phyloP scores from a whole-genome alignment of 176 grass and related monocot species.

The Oryza australiensis region DNA sequence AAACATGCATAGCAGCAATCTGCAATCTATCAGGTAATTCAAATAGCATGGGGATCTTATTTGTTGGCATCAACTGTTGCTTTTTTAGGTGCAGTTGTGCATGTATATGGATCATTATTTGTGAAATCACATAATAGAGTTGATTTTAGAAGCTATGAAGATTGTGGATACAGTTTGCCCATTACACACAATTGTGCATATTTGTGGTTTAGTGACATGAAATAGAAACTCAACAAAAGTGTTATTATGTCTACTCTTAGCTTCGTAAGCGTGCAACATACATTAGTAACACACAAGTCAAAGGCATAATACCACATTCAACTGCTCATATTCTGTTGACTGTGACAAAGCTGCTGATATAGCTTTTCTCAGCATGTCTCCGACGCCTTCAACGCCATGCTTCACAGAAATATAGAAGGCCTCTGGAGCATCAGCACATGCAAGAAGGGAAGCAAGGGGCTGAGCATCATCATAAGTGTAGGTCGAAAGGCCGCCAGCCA shows the following conservation, averaged over 20 bases:
- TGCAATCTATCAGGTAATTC: constrained; percentile 3
- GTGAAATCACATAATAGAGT: constrained; percentile 21
- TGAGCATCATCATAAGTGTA: constrained; percentile 84
- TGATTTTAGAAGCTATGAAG: constrained; percentile 26
- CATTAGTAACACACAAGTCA: constrained; percentile 13
- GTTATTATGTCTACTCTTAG: constrained; percentile 4
- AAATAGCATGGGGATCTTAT: background rate
- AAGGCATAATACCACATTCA: constrained; percentile 58
- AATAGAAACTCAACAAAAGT: background rate
- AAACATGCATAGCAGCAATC: background rate
- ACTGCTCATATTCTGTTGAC: constrained; percentile 70
- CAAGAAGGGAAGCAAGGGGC: constrained; percentile 79
- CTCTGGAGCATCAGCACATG: constrained; percentile 81
- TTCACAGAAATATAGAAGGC: constrained; percentile 91
- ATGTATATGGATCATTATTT: background rate
- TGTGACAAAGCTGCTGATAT: constrained; percentile 75
- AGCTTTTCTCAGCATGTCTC: constrained; percentile 85
- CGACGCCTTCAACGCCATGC: constrained; percentile 78
- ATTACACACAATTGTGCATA: background rate
- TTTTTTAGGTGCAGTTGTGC: constrained; percentile 18
- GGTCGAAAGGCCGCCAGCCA: constrained; percentile 62
- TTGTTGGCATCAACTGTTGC: constrained; percentile 2
- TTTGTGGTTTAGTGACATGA: constrained; percentile 1
- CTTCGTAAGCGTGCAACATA: constrained; percentile 19
- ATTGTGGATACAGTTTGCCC: constrained; percentile 7